Evolutionary conservation across 108 stramenopile genomes (phyloP), one percentile per base, ranked within the genome.

Genomic region (Skeletonema costatum): DNA sequence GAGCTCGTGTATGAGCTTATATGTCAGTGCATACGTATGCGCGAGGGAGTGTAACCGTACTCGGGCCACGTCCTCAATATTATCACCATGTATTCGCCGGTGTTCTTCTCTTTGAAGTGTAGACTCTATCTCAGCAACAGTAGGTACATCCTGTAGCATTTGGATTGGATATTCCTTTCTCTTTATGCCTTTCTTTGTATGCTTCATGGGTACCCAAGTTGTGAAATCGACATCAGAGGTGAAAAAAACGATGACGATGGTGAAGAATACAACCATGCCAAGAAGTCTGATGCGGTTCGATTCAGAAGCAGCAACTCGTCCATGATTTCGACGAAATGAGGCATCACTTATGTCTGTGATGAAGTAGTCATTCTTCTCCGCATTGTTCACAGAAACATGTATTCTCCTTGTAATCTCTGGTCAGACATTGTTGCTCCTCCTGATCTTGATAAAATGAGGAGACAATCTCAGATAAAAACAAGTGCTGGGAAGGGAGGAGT

Each of bases 61-160:
- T 25, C 25, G 29, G 53, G 53, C 25, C 0, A 29, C 53, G 5
- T 56, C 53, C 6, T 2, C 7, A 2, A 56, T 25, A 25, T 4
- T 12, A 46, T 21, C 53, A 56, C 53, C 25, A 25, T 29, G 9
- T 56, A 56, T 2, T 29, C 25, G 25, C 53, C 5, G 29, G 21
- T 56, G 53, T 8, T 56, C 53, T 8, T 56, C 53, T 25, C 25
- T 56, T 56, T 29, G 21, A 25, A 56, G 53, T 29, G 25, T 56
- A 56, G 53, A 56, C 25, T 56, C 53, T 25, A 56, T 56, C 53
- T 56, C 53, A 56, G 53, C 53, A 56, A 56, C 53, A 56, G 53
- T 56, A 9, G 53, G 10, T 56, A 56, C 53, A 56, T 25, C 10
- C 9, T 56, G 51, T 5, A 53, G 5, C 51, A 17, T 50, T 5